These are phyloP conservation scores for Aspergillus leporis DNA, from an alignment of 495 filamentous ascomycete genomes.

Conservation along the genomic window DNA sequence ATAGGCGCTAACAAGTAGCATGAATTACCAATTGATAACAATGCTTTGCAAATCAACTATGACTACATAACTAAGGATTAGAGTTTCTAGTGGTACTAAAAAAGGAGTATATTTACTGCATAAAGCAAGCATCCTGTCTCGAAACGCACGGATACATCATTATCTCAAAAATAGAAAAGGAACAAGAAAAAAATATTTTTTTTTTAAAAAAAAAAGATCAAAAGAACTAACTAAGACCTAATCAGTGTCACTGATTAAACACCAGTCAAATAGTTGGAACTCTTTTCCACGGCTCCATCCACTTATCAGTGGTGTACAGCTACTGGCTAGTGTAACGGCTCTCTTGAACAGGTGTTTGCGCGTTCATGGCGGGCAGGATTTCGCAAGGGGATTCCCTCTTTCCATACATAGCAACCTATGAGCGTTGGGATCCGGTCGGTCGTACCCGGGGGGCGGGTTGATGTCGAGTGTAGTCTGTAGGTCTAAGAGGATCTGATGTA, in stretches of 20 bases:
- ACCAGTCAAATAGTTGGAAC: not conserved
- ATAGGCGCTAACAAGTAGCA: no score
- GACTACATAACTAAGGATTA: not conserved
- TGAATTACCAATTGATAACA: no score
- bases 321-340: constrained; percentile 7
- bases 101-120: not conserved
- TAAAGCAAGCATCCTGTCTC: not conserved
- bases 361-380: not conserved
- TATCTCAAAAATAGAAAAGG: not conserved
- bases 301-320: not conserved
- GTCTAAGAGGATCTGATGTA: not conserved
- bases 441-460: not conserved
- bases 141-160: not conserved
- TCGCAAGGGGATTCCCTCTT: not conserved
- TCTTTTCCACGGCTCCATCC: not conserved
- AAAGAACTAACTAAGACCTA: not conserved
- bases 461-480: not conserved
- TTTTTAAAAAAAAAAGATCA: not conserved
- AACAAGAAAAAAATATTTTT: not conserved
- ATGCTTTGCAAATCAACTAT: not conserved
- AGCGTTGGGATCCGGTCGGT: not conserved
- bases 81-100: not conserved
- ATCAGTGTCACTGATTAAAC: not conserved
- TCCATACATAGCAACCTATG: not conserved
- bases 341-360: constrained; percentile 1